Evolutionary conservation across 1,284 basidiomycete genomes (phyloP), one percentile per base, ranked within the genome.

Genomic region (Tylopilus sp.): DNA sequence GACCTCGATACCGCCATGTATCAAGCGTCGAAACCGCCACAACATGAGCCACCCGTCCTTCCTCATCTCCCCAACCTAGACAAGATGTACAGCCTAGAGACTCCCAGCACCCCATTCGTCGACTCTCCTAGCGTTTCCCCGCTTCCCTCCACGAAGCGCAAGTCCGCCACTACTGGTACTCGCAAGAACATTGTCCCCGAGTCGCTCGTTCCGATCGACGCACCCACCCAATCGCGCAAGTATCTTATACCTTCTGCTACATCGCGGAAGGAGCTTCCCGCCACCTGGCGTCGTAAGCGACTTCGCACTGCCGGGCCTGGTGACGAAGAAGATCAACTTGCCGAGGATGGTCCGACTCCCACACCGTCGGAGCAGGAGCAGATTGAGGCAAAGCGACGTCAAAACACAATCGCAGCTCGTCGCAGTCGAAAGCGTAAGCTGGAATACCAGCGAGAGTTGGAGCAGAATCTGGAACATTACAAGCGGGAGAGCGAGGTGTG

Each of bases 401-500:
- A 87, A 65, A 92, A 92, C 66, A 91, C 89, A 1, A 66, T 92
- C 12, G 89, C 89, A 0, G 89, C 89, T 34, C 75, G 89, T 8
- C 77, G 85, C 47, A 82, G 79, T 56, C 74, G 89, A 7, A 82
- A 82, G 76, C 76, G 89, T 36, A 92, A 91, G 75, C 70, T 88
- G 23, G 81, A 86, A 71, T 78, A 88, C 56, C 78, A 86, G 60
- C 74, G 77, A 52, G 71, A 76, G 58, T 67, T 91, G 45, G 81
- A 89, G 73, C 65, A 72, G 10, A 65, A 61, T 31, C 61, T 82
- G 28, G 77, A 78, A 37, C 66, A 59, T 34, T 65, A 78, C 62
- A 72, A 71, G 58, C 63, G 63, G 54, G 75, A 82, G 60, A 69
- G 72, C 60, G 78, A 84, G 59, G 58, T 71, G 54, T 86, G 82